Evolutionary conservation across 2,329 filamentous ascomycete species (phyloP).

Genomic region (Monosporascus ibericus): DNA sequence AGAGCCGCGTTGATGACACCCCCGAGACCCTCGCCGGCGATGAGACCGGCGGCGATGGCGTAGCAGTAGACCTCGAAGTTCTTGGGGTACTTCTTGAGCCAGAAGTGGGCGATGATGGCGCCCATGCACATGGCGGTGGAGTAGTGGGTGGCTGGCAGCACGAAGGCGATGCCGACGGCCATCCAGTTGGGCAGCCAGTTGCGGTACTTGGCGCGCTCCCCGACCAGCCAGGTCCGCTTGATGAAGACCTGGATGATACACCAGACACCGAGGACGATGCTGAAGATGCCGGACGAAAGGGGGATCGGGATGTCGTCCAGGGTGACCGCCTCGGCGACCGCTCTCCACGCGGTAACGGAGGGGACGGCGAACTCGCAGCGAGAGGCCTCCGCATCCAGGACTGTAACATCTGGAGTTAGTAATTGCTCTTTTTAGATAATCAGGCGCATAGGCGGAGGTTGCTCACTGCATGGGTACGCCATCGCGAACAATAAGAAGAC

Average conservation of each 20-base stretch:
- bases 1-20: constrained; percentile 49
- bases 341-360: constrained; percentile 60
- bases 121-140: constrained; percentile 54
- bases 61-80: constrained; percentile 54
- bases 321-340: constrained; percentile 57
- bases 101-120: constrained; percentile 43
- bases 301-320: constrained; percentile 51
- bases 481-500: constrained; percentile 59
- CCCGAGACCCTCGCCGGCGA: constrained; percentile 58
- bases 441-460: too few species aligned
- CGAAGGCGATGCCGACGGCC: constrained; percentile 52
- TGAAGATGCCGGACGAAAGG: constrained; percentile 48
- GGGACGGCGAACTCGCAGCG: constrained; percentile 56
- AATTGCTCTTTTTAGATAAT: too few species aligned
- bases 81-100: constrained; percentile 46
- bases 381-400: constrained; percentile 41
- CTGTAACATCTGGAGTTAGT: too few species aligned
- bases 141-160: constrained; percentile 50
- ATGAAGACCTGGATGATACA: constrained; percentile 45
- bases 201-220: constrained; percentile 46
- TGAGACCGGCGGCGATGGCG: constrained; percentile 53
- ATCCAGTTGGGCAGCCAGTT: constrained; percentile 57
- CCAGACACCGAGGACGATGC: constrained; percentile 48
- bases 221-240: constrained; percentile 48
- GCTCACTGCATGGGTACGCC: constrained; percentile 56